phyloP scores from a whole-genome alignment of 768 basidiomycete species.

The Amanita pallidorosea region DNA sequence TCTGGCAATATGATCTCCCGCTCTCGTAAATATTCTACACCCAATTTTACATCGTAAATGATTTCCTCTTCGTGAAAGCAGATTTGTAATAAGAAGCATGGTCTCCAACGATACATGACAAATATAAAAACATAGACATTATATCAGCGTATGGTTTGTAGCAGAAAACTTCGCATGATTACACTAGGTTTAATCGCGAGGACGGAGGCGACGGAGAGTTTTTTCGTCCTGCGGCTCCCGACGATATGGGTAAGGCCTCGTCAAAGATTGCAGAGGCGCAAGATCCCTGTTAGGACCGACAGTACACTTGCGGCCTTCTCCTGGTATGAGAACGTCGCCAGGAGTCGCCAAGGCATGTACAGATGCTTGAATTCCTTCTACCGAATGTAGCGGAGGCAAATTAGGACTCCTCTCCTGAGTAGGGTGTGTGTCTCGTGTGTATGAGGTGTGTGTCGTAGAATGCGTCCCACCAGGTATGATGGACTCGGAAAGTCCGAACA shows the following conservation, averaged over 20 bases:
- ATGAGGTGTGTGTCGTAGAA: neutral
- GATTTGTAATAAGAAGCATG: neutral
- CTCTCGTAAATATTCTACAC: neutral
- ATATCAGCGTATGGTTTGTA: neutral
- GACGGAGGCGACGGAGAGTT: constrained; percentile 6
- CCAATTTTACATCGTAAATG: neutral
- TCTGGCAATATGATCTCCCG: neutral
- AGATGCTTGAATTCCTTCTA: constrained; percentile 4
- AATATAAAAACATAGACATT: neutral
- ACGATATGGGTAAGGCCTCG: constrained; percentile 5
- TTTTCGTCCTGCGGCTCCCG: constrained; percentile 5
- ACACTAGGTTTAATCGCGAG: neutral
- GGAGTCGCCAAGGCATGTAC: constrained; percentile 1
- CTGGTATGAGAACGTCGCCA: neutral
- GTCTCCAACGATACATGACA: neutral
- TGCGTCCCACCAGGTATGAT: neutral
- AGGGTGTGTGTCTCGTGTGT: too few species aligned
- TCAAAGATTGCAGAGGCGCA: constrained; percentile 3
- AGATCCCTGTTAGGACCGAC: constrained; percentile 5
- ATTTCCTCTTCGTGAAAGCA: neutral
- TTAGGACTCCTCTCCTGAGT: neutral
- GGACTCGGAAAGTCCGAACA: neutral
- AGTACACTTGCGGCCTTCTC: neutral
- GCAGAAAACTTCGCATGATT: neutral
- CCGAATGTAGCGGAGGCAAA: constrained; percentile 2